Base-by-base conservation (phyloP, 148 eudicot species). In the Chenopodium berlandieri region DNA sequence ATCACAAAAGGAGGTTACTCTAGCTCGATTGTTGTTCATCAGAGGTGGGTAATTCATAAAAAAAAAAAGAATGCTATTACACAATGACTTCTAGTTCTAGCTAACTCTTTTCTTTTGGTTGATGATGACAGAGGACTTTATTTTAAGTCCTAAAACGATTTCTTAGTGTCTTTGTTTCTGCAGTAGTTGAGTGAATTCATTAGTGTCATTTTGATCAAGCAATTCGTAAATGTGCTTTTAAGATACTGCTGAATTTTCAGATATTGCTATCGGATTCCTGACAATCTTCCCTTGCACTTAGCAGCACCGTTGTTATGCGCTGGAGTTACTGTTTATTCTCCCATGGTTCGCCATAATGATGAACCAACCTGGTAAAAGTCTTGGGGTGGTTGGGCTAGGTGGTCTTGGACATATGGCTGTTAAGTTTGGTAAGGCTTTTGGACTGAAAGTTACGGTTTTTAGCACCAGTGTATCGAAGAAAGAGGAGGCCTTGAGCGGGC, bases 371-470 rank as follows among this genome's bases (percentile, higher is more conserved):
- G 98, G 97, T 22, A 92, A 94, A 71, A 91, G 92, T 47, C 84
- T 94, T 1, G 98, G 96, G 71, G 97, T 94, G 81, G 80, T 94
- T 64, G 97, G 98, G 27, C 92, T 94, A 0, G 97, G 97, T 79
- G 94, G 97, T 11, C 92, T 92, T 44, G 94, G 94, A 48, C 98
- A 91, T 89, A 85, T 92, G 91, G 98, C 93, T 4, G 92, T 94
- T 12, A 84, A 89, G 80, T 91, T 94, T 81, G 98, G 98, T 20
- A 94, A 94, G 85, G 96, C 97, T 64, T 94, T 92, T 71, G 97
- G 98, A 40, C 76, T 94, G 75, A 87, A 87, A 50, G 98, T 94
- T 23, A 91, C 96, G 0, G 98, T 92, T 75, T 87, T 94, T 64
- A 92, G 93, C 93, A 94, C 97, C 23, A 92, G 94, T 78, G 68